Evolutionary conservation across 306 rosid genomes (phyloP).

Genomic region (Sicyos edulis): DNA sequence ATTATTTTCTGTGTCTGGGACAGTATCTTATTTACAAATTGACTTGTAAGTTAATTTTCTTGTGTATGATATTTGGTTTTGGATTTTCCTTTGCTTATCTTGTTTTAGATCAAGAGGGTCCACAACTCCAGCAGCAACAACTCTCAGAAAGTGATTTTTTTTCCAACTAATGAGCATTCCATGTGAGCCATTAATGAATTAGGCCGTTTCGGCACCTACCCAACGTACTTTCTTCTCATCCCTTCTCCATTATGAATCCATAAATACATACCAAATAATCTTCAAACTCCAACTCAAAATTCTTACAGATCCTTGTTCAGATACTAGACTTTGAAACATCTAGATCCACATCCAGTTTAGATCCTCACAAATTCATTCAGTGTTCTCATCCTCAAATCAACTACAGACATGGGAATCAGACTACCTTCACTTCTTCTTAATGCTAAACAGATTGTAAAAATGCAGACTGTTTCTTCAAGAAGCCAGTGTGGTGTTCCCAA

Average conservation of each 20-base stretch:
- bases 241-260: constrained; percentile 4
- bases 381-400: background rate
- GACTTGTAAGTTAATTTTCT: background rate
- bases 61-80: background rate
- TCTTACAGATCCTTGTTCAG: background rate
- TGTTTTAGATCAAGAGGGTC: background rate
- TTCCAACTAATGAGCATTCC: constrained; percentile 7
- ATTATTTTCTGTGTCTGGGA: background rate
- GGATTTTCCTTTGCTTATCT: background rate
- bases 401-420: constrained; percentile 15
- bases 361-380: background rate
- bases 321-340: background rate
- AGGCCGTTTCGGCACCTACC: background rate
- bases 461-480: constrained; percentile 9
- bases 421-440: too few relatives aligned
- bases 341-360: background rate
- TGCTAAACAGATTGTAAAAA: constrained; percentile 20
- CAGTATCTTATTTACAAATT: background rate
- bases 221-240: background rate
- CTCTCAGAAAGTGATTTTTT: background rate
- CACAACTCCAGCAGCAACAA: background rate
- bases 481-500: constrained; percentile 32
- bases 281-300: background rate
- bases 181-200: constrained; percentile 16
- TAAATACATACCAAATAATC: background rate